Evolutionary conservation across 108 stramenopile genomes (phyloP), one percentile per base, ranked within the genome.

Genomic region (Mediolabrus comicus): DNA sequence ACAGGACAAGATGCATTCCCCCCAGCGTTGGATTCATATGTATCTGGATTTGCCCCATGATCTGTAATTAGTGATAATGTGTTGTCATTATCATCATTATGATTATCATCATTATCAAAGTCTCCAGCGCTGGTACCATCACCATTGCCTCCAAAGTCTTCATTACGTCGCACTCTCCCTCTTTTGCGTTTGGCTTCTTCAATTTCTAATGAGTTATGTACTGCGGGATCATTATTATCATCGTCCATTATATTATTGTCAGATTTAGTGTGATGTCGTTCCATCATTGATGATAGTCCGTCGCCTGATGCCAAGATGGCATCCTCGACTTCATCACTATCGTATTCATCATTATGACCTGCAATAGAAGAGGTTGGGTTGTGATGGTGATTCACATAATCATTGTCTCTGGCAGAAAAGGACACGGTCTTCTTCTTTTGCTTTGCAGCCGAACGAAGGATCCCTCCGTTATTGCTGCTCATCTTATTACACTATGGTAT

Each of bases 1-100:
- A 94, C 75, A 9, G 84, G 84, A 57, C 80, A 79, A 0, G 38
- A 43, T 14, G 75, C 80, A 34, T 77, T 77, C 3, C 49, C 64
- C 3, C 75, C 70, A 2, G 75, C 80, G 49, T 81, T 77, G 1
- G 71, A 81, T 51, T 81, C 75, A 25, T 77, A 72, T 11, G 51
- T 10, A 35, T 81, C 80, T 12, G 75, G 71, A 34, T 77, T 65
- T 7, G 72, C 71, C 11, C 10, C 34, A 30, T 53, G 24, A 58
- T 79, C 62, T 31, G 70, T 71, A 31, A 79, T 79, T 3, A 79
- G 60, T 9, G 78, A 79, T 10, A 79, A 61, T 22, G 46, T 56
- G 22, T 28, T 51, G 0, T 32, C 22, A 17, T 56, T 52, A 28
- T 55, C 22, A 27, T 36, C 30, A 0, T 30, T 14, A 27, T 57